Base-by-base conservation (phyloP, 176 grass and related monocot species). In the Oryza meyeriana region DNA sequence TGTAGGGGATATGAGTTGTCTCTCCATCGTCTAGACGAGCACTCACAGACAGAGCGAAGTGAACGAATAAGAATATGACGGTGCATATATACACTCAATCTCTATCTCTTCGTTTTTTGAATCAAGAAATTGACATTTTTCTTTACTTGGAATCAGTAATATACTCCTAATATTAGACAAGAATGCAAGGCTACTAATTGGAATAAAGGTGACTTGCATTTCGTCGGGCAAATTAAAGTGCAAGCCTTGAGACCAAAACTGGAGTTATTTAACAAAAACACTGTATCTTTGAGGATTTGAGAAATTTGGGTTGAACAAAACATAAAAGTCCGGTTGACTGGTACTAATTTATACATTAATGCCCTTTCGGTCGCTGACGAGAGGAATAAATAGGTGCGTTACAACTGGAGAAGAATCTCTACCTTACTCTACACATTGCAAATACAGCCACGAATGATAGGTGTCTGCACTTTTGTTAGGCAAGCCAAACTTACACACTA, bases 351-450 rank as follows among this genome's bases (percentile, higher is more conserved):
- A 61, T 7, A 47, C 4, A 61, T 61, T 41, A 32, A 62, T 5
- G 3, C 18, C 6, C 6, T 55, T 55, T 55, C 50, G 18, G 50
- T 55, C 50, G 20, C 18, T 55, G 50, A 55, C 50, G 7, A 55
- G 20, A 55, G 50, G 50, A 18, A 55, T 55, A 55, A 55, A 55
- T 55, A 28, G 11, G 29, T 78, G 74, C 32, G 34, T 77, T 58
- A 79, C 65, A 85, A 78, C 36, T 27, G 1, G 41, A 55, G 24
- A 45, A 63, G 67, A 72, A 85, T 64, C 55, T 39, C 1, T 70
- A 25, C 66, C 63, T 41, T 24, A 28, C 40, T 31, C n/a, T n/a
- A n/a, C n/a, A 68, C 24, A 10, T 10, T 66, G n/a, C n/a, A n/a
- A n/a, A n/a, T 52, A 66, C 32, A 42, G 0, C 63, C 66, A 24